Evolutionary conservation across 2,329 filamentous ascomycete genomes (phyloP), one percentile per base, ranked within the genome.

Genomic region (Aspergillus sp.): DNA sequence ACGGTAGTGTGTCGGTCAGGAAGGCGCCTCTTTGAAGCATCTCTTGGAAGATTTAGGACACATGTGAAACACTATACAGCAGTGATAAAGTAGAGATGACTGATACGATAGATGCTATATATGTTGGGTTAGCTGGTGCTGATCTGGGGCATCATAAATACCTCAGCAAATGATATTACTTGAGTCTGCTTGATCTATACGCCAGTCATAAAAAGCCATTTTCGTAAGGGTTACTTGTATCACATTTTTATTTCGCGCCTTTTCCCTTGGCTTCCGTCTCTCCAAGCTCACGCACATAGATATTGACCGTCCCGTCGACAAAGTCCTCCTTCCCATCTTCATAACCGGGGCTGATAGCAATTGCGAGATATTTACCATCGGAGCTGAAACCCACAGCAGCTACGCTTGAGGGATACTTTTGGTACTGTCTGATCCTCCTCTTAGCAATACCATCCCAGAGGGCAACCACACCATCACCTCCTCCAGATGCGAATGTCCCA

Each of bases 401-500:
- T 7, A 97, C 85, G 68, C 88, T 91, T 43, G 91, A 86, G 15
- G 88, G 83, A 57, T 93, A 91, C 69, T 90, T 89, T 68, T 92
- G 90, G 74, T 96, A 96, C 71, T 96, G 90, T 70, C 91, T 85
- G 74, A 97, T 90, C 72, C 93, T 85, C 68, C 92, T 83, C 85
- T 96, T 97, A 55, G 90, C 90, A 66, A 92, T 87, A 9, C 90
- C 92, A 72, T 97, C 93, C 93, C 93, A 97, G 43, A 97, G 78
- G 5, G 91, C 90, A n/a, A 96, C 91, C 8, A 93, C 90, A 36
- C 91, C 91, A 70, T 97, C 93, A 30, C 92, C 93, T 44, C 93
- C 93, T 26, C 91, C 93, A 12, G 89, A 91, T 0, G 92, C 93
- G 74, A 97, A 96, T 0, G 91, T 96, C 60, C 91, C 91, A 62